Conservation (phyloP, 306 rosid species). For the Trifolium repens region DNA sequence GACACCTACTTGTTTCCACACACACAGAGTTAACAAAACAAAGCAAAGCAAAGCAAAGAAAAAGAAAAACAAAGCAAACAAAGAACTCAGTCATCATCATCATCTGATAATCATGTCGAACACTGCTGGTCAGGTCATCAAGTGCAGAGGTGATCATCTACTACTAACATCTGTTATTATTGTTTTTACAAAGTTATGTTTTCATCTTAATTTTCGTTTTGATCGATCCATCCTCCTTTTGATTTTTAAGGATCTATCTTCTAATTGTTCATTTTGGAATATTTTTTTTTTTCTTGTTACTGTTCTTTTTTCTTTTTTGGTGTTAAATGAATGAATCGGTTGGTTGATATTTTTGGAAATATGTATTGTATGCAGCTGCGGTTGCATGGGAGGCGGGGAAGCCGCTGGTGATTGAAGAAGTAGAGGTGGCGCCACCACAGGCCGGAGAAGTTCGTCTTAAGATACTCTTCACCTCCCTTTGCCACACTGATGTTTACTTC, state of each 20-base stretch:
- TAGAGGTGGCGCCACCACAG: constrained; percentile 61
- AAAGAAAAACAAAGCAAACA: too few species aligned
- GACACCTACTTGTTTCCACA: too few species aligned
- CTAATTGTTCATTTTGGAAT: too few species aligned
- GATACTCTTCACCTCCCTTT: constrained; percentile 63
- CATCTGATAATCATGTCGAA: not conserved
- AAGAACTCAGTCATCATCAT: not conserved
- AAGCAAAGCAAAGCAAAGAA: too few species aligned
- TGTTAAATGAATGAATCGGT: not conserved
- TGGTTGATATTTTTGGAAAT: not conserved
- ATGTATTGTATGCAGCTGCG: constrained; percentile 42
- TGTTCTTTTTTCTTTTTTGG: not conserved
- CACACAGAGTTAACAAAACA: too few species aligned
- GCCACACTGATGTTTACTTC: constrained; percentile 62
- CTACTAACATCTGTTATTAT: not conserved
- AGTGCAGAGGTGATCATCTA: not conserved
- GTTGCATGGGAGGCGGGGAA: constrained; percentile 62
- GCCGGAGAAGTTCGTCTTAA: constrained; percentile 61
- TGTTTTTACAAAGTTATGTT: too few species aligned
- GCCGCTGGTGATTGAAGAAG: constrained; percentile 54
- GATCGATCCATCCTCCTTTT: not conserved
- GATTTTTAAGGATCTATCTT: not conserved
- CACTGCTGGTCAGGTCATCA: constrained; percentile 15
- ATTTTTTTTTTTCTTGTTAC: too few species aligned
- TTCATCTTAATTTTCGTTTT: not conserved